Evolutionary conservation across 2,329 filamentous ascomycete species (phyloP).

Genomic region (Beauveria sp.): DNA sequence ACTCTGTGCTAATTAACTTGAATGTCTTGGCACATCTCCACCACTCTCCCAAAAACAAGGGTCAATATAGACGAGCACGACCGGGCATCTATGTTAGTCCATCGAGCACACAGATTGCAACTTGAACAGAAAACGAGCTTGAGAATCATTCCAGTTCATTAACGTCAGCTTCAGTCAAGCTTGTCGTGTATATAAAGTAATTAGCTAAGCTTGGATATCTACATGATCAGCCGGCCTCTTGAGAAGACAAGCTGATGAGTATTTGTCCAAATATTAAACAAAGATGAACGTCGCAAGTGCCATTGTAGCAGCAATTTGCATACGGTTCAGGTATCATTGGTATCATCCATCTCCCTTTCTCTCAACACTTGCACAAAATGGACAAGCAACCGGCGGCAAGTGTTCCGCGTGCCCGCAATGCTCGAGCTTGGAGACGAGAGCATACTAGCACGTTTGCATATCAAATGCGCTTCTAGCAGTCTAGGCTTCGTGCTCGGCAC

Average conservation of each 20-base stretch:
- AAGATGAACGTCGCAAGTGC: not conserved
- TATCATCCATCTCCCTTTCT: not conserved
- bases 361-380: not conserved
- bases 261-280: not conserved
- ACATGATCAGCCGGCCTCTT: not conserved
- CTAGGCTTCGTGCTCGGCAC: constrained; percentile 26
- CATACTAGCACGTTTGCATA: not conserved
- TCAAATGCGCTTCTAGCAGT: not conserved
- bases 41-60: too few species aligned
- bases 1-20: too few species aligned
- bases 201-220: not conserved
- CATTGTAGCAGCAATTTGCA: not conserved
- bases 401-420: not conserved
- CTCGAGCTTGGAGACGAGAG: not conserved
- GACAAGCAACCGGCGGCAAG: not conserved
- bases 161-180: not conserved
- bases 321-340: constrained; percentile 33
- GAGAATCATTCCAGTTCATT: too few species aligned
- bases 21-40: too few species aligned
- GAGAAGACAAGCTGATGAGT: not conserved
- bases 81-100: too few species aligned
- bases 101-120: too few species aligned
- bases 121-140: too few species aligned
- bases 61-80: too few species aligned
- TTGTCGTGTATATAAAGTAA: not conserved